These are phyloP conservation scores for Sugiyamaella americana DNA, from an alignment of 805 yeast species.

Conservation along the genomic window DNA sequence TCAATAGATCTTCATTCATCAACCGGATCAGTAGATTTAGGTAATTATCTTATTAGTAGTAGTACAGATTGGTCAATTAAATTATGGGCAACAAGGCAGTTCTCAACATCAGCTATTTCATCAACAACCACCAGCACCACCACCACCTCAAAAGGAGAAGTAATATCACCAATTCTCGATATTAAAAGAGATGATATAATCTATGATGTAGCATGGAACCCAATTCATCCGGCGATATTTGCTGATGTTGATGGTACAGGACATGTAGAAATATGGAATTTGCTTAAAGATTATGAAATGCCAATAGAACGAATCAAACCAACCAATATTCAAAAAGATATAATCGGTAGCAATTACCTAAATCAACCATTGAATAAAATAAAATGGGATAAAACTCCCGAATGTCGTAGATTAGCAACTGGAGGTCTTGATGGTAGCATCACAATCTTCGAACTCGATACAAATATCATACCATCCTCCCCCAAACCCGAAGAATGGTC, in stretches of 20 bases:
- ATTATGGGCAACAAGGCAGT: conserved; percentile 28
- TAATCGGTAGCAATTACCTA: not conserved
- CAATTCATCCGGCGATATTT: conserved; percentile 30
- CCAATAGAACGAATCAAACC: conserved; percentile 25
- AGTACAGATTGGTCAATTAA: conserved; percentile 36
- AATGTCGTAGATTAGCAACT: conserved; percentile 24
- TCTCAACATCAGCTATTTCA: not conserved
- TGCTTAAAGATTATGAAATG: conserved; percentile 27
- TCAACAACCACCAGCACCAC: not conserved
- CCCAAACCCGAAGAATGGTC: conserved; percentile 16
- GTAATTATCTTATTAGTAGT: conserved; percentile 27
- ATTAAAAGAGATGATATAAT: conserved; percentile 29
- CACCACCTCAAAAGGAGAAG: conserved; percentile 4
- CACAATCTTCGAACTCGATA: conserved; percentile 27
- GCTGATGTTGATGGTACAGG: conserved; percentile 34
- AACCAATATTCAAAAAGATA: not conserved
- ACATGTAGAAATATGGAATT: conserved; percentile 35
- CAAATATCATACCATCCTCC: conserved; percentile 3
- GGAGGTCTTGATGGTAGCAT: conserved; percentile 32
- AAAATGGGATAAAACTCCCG: conserved; percentile 28
- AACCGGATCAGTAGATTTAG: conserved; percentile 22
- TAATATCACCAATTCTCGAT: conserved; percentile 22
- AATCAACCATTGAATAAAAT: conserved; percentile 27
- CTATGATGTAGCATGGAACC: conserved; percentile 36
- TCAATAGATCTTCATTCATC: conserved; percentile 26